These are phyloP conservation scores for Scutellaria galericulata DNA, from an alignment of 257 asterid genomes.

Conservation along the genomic window DNA sequence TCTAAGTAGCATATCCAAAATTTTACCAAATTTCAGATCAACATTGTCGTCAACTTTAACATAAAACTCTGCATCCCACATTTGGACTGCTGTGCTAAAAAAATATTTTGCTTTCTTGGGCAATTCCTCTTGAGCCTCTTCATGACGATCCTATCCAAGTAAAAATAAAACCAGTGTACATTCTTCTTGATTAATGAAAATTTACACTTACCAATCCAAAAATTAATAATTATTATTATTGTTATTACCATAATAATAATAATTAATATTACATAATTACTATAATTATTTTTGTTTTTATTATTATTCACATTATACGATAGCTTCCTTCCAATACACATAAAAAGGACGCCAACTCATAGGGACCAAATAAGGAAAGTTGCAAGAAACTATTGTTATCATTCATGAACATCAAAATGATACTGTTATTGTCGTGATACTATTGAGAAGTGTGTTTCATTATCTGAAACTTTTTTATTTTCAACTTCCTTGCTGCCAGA, in stretches of 20 bases:
- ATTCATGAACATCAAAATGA: neutral
- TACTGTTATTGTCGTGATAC: neutral
- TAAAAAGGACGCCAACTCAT: constrained; percentile 6
- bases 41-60: constrained; percentile 78
- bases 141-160: constrained; percentile 70
- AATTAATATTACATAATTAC: too few species aligned
- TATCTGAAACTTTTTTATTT: neutral
- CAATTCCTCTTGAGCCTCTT: constrained; percentile 90
- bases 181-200: neutral
- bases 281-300: too few species aligned
- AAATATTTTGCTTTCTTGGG: constrained; percentile 82
- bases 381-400: neutral
- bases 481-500: constrained; percentile 2
- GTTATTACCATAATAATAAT: too few species aligned
- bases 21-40: constrained; percentile 76
- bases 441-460: constrained; percentile 16
- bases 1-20: constrained; percentile 25
- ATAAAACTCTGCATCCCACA: constrained; percentile 93
- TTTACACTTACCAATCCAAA: neutral
- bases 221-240: too few species aligned
- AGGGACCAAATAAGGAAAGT: constrained; percentile 8
- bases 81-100: constrained; percentile 86
- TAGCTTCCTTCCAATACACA: neutral
- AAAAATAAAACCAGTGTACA: constrained; percentile 13
- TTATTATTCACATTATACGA: too few species aligned